Evolutionary conservation across 768 basidiomycete species (phyloP).

Genomic region (Psilocybe tampanensis): DNA sequence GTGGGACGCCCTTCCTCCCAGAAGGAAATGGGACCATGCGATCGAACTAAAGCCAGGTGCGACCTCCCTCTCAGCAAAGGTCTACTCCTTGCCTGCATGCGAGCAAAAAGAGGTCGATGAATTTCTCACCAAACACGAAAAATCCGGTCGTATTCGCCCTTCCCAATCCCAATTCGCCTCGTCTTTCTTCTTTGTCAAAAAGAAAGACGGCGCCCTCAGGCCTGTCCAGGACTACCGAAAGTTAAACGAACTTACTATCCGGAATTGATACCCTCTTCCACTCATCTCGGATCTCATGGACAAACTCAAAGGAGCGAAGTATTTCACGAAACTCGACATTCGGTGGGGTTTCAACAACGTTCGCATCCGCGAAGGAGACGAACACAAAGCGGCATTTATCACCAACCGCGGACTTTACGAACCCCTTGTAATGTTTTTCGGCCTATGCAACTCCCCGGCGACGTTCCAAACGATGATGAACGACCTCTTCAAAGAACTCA

Average conservation of each 20-base stretch:
- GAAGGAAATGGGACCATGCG: constrained; percentile 32
- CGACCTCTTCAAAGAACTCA: constrained; percentile 35
- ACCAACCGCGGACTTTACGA: constrained; percentile 36
- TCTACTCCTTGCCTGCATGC: constrained; percentile 20
- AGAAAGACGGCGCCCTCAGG: too few species aligned
- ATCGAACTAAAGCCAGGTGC: constrained; percentile 34
- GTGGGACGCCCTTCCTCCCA: constrained; percentile 17
- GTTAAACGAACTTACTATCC: constrained; percentile 34
- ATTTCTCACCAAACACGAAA: constrained; percentile 23
- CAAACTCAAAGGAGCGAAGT: background rate
- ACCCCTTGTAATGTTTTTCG: constrained; percentile 41
- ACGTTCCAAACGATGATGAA: constrained; percentile 44
- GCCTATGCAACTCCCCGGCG: constrained; percentile 32
- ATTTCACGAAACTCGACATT: constrained; percentile 43
- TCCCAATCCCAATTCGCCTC: too few species aligned
- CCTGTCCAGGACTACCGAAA: background rate
- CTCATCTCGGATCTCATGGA: constrained; percentile 35
- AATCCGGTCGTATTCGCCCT: background rate
- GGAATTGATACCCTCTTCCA: constrained; percentile 35
- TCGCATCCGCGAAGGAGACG: constrained; percentile 40
- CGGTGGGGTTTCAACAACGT: constrained; percentile 42
- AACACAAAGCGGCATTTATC: constrained; percentile 46
- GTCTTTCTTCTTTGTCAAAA: too few species aligned
- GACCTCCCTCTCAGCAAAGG: constrained; percentile 24
- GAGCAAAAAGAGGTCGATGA: constrained; percentile 5